A percentile compares a stretch with the other conserved stretches of the same genome.
phyloP scores from a whole-genome alignment of 2,329 filamentous ascomycete genomes.

The Aspergillus piperis region DNA sequence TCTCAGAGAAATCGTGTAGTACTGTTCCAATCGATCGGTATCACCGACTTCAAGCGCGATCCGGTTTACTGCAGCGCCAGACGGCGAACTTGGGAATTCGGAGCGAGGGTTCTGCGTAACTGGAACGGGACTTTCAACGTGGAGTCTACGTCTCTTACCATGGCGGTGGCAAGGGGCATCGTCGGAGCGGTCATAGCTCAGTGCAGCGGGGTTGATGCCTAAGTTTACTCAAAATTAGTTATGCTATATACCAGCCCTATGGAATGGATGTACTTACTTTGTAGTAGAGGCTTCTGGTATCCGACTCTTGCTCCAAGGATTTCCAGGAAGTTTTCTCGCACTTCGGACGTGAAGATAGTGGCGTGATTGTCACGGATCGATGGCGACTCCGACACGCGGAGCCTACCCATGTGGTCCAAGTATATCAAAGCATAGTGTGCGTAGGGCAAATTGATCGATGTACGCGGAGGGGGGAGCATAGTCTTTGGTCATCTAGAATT shows the following conservation, averaged over 20 bases:
- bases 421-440: conserved; percentile 41
- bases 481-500: conserved; percentile 22
- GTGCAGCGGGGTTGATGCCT: conserved; percentile 21
- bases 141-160: conserved; percentile 34
- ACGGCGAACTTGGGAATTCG: conserved; percentile 25
- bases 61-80: conserved; percentile 27
- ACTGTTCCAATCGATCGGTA: conserved; percentile 37
- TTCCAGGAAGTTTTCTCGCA: conserved; percentile 39
- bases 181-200: conserved; percentile 18
- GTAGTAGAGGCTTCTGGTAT: conserved; percentile 29
- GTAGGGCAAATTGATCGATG: conserved; percentile 32
- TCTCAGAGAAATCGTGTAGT: conserved; percentile 45
- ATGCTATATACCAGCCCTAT: no score
- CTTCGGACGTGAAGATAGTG: conserved; percentile 37
- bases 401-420: conserved; percentile 35
- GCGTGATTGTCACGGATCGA: conserved; percentile 34
- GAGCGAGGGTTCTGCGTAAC: conserved; percentile 23
- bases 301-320: conserved; percentile 34
- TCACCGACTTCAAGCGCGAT: conserved; percentile 42
- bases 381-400: conserved; percentile 36
- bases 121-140: conserved; percentile 16
- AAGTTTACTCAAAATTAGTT: conserved; percentile 6
- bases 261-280: conserved; percentile 26
- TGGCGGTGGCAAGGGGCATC: conserved; percentile 23
- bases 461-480: conserved; percentile 28